A percentile compares a stretch with the other conserved stretches of the same genome.
Evolutionary conservation across 23 red algal genomes (phyloP).

Genomic region (Chondrus crispus): DNA sequence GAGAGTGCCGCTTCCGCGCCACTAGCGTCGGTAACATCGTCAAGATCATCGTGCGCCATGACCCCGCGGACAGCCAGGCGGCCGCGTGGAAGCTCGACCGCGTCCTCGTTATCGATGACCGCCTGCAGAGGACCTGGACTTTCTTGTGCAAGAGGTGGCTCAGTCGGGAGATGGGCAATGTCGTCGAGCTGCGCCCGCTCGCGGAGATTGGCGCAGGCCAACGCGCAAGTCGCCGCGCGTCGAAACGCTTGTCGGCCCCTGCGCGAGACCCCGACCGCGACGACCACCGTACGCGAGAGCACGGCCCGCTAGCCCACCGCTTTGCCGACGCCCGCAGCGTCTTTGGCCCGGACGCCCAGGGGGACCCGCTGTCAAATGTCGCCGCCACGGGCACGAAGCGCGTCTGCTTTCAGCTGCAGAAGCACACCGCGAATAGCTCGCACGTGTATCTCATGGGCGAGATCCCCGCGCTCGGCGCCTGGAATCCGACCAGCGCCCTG

Average conservation of each 20-base stretch:
- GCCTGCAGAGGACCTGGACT: conserved; percentile 52
- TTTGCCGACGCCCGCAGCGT: background rate
- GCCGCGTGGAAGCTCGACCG: conserved; percentile 58
- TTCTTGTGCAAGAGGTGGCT: conserved; percentile 42
- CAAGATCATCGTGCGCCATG: conserved; percentile 47
- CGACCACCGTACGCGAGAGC: background rate
- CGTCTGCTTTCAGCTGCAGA: conserved; percentile 57
- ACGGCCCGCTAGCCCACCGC: background rate
- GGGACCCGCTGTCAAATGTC: background rate
- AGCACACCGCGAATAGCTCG: conserved; percentile 31
- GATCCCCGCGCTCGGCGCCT: conserved; percentile 42
- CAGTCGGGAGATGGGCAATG: conserved; percentile 17
- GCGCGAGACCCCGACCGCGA: too few species aligned
- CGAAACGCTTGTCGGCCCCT: conserved; percentile 2
- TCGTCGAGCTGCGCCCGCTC: conserved; percentile 23
- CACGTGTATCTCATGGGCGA: conserved; percentile 56
- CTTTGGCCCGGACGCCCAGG: background rate
- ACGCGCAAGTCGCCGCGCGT: conserved; percentile 20
- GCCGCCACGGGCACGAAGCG: conserved; percentile 30
- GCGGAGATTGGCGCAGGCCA: conserved; percentile 33
- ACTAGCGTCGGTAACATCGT: conserved; percentile 49
- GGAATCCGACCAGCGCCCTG: conserved; percentile 35
- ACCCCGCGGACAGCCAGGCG: background rate
- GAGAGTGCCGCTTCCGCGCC: conserved; percentile 18
- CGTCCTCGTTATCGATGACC: conserved; percentile 34